Evolutionary conservation across 345 rosid species (phyloP).

Genomic region (Arabidopsis suecica): DNA sequence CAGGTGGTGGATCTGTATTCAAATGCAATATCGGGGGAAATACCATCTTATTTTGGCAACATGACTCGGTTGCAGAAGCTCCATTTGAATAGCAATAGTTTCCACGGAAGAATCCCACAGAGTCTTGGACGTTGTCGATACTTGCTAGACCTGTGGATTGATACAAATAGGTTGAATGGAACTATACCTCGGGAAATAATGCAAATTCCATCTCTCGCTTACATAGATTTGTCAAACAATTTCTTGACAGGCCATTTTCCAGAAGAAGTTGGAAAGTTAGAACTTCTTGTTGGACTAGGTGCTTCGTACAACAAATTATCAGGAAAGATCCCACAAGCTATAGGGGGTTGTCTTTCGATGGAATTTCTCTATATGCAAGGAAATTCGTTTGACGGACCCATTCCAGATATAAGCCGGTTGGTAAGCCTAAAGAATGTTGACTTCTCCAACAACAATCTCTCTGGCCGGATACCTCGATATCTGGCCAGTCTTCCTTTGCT

Average conservation of each 20-base stretch:
- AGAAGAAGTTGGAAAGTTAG: constrained; percentile 35
- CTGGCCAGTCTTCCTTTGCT: constrained; percentile 29
- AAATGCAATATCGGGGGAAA: constrained; percentile 44
- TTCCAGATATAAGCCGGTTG: constrained; percentile 44
- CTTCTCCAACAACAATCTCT: constrained; percentile 44
- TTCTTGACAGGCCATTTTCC: constrained; percentile 32
- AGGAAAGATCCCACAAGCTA: constrained; percentile 29
- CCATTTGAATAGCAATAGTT: constrained; percentile 35
- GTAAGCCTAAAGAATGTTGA: constrained; percentile 28
- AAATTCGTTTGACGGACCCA: constrained; percentile 37
- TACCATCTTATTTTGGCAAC: constrained; percentile 54
- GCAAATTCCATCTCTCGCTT: constrained; percentile 29
- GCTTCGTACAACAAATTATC: constrained; percentile 30
- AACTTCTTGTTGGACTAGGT: constrained; percentile 35
- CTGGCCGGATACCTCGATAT: constrained; percentile 40
- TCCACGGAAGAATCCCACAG: constrained; percentile 51
- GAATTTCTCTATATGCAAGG: constrained; percentile 42
- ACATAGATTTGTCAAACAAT: constrained; percentile 36
- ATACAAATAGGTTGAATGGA: constrained; percentile 35
- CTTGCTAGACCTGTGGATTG: constrained; percentile 45
- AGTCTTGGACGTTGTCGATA: constrained; percentile 42
- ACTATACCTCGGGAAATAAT: constrained; percentile 36
- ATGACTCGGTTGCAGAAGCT: constrained; percentile 46
- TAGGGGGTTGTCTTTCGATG: constrained; percentile 40
- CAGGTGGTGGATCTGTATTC: constrained; percentile 33